Evolutionary conservation across 116 monocot genomes (phyloP), one percentile per base, ranked within the genome.

Genomic region (Thalassia testudinum): DNA sequence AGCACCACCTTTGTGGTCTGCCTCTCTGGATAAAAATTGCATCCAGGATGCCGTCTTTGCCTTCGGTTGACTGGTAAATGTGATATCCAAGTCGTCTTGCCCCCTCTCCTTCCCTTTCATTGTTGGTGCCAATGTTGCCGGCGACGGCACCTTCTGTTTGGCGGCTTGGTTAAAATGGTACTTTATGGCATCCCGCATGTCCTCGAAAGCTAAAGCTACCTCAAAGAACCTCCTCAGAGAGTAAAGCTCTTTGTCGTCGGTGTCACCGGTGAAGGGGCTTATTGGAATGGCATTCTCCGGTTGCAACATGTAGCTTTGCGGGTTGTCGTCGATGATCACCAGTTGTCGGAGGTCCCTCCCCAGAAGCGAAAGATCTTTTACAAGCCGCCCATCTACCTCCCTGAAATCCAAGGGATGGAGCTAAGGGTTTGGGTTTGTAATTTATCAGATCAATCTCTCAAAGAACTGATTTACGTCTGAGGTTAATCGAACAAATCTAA

Each of bases 301-400:
- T 54, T 92, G 86, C 26, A 82, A 51, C n/a, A 37, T 2, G 52
- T 79, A 92, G 11, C 76, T 63, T 19, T 73, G 73, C 7, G 92
- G 86, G 59, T 92, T 92, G 43, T 92, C 86, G 27, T 92, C 92
- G 14, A 92, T 65, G 27, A 92, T 76, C 34, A 75, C 75, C 26
- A 64, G 78, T 54, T 54, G 45, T 7, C 54, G 60, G 63, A 92
- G 25, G 6, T 58, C 74, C 52, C 86, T 74, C 23, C 82, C 82
- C 0, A 68, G 43, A 10, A 51, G 62, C 18, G 74, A 42, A 56
- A 92, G 61, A 28, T 92, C 82, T 74, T 92, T 92, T 43, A 75
- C 66, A 1, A 78, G 52, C 69, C 40, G 69, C 22, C 48, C 81
- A 2, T 17, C 2, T 22, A 74, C 74, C 20, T 57, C 58, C 57